Evolutionary conservation across 805 yeast species (phyloP).

Genomic region (Komagataella mondaviorum): DNA sequence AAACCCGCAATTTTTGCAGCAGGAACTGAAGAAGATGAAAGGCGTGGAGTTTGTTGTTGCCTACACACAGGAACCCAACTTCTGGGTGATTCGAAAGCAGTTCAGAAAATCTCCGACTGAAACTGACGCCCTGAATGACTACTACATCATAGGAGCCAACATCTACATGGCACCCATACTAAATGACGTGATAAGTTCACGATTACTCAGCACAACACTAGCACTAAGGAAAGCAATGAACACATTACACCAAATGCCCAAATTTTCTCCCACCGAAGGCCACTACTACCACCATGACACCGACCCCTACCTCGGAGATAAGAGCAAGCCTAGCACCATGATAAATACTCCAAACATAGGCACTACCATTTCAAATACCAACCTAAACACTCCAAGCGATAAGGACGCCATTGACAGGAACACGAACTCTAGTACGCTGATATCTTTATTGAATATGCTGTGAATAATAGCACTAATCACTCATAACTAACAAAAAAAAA

Average conservation of each 20-base stretch:
- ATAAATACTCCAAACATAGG: not conserved
- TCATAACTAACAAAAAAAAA: not conserved
- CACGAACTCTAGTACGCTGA: not conserved
- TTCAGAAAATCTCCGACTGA: slow-evolving; percentile 39
- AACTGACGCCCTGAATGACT: slow-evolving; percentile 51
- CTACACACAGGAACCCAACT: slow-evolving; percentile 72
- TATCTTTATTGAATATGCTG: not conserved
- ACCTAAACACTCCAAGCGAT: not conserved
- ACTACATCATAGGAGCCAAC: slow-evolving; percentile 83
- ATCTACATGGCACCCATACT: slow-evolving; percentile 83
- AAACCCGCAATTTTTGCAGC: slow-evolving; percentile 17
- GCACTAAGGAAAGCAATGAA: slow-evolving; percentile 32
- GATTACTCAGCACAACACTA: slow-evolving; percentile 41
- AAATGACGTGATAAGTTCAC: slow-evolving; percentile 56
- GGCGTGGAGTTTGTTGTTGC: slow-evolving; percentile 80
- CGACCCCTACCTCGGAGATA: not conserved
- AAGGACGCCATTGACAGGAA: not conserved
- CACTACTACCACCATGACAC: slow-evolving; percentile 24
- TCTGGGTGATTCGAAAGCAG: slow-evolving; percentile 86
- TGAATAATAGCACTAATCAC: not conserved
- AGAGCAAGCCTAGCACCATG: not conserved
- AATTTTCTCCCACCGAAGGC: slow-evolving; percentile 49
- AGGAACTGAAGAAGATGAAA: slow-evolving; percentile 58
- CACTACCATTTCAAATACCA: not conserved
- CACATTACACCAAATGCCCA: slow-evolving; percentile 31